phyloP scores from a whole-genome alignment of 2,329 filamentous ascomycete genomes.

The Aspergillus fischeri region DNA sequence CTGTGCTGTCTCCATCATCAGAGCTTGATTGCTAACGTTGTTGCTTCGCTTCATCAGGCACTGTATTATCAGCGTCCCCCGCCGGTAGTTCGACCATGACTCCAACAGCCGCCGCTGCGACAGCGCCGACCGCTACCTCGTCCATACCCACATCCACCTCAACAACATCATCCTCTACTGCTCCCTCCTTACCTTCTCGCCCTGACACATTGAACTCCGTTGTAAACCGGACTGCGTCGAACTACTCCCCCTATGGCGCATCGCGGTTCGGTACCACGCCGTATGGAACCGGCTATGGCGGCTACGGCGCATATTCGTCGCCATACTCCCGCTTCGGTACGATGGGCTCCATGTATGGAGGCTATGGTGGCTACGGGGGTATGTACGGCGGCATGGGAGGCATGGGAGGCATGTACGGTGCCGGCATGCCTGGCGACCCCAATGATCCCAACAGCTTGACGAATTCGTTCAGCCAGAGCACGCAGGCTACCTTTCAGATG shows the following conservation, averaged over 20 bases:
- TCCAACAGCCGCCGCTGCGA: constrained; percentile 36
- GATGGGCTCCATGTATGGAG: constrained; percentile 39
- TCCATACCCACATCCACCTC: constrained; percentile 32
- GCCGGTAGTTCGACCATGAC: constrained; percentile 21
- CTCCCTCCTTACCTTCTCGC: constrained; percentile 73
- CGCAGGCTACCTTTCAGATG: constrained; percentile 95
- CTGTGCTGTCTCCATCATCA: background rate
- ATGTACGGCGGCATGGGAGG: constrained; percentile 48
- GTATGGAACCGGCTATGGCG: constrained; percentile 44
- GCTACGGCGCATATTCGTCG: constrained; percentile 51
- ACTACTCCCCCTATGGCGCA: constrained; percentile 64
- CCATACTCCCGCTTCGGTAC: constrained; percentile 52
- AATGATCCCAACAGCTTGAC: constrained; percentile 93
- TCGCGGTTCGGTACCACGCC: constrained; percentile 54
- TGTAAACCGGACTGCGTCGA: constrained; percentile 83
- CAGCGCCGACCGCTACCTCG: constrained; percentile 41
- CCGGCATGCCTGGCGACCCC: constrained; percentile 58
- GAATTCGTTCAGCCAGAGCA: constrained; percentile 92
- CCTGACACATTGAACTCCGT: constrained; percentile 73
- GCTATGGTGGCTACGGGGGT: constrained; percentile 43
- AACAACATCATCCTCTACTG: constrained; percentile 38
- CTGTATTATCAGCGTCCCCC: constrained; percentile 23
- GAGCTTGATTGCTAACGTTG: background rate
- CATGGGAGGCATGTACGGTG: constrained; percentile 46
- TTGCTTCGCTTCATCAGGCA: constrained; percentile 12